These are phyloP conservation scores for Penicillium thymicola DNA, from an alignment of 2,329 filamentous ascomycete genomes.

Conservation along the genomic window DNA sequence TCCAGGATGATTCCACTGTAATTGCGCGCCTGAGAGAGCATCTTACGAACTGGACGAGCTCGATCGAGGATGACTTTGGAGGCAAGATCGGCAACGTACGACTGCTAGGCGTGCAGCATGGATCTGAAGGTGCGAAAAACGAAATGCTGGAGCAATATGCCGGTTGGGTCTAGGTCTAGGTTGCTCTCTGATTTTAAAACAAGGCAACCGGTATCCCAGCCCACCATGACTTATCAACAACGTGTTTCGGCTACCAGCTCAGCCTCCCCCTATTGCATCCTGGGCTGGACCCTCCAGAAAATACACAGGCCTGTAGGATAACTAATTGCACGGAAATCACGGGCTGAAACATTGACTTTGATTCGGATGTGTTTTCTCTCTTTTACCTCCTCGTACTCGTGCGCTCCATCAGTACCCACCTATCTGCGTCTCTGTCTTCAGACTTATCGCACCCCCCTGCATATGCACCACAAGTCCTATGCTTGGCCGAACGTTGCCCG, in stretches of 20 bases:
- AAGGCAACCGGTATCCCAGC: slow-evolving; percentile 3
- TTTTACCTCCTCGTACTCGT: background rate
- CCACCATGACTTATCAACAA: background rate
- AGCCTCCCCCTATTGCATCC: slow-evolving; percentile 1
- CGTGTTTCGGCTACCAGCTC: background rate
- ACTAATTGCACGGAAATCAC: slow-evolving; percentile 8
- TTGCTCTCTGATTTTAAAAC: background rate
- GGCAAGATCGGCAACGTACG: slow-evolving; percentile 46
- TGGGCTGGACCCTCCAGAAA: slow-evolving; percentile 4
- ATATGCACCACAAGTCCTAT: slow-evolving; percentile 9
- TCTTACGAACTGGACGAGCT: slow-evolving; percentile 62
- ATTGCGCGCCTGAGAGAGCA: slow-evolving; percentile 59
- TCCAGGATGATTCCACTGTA: slow-evolving; percentile 68
- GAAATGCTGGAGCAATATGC: slow-evolving; percentile 40
- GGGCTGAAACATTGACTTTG: background rate
- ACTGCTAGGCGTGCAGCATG: slow-evolving; percentile 45
- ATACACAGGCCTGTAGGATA: slow-evolving; percentile 1
- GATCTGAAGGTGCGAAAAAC: slow-evolving; percentile 45
- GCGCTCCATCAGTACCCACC: background rate
- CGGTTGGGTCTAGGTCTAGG: slow-evolving; percentile 39
- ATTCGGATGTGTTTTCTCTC: background rate
- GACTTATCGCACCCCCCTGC: slow-evolving; percentile 3
- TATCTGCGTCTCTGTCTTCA: background rate
- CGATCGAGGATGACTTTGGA: slow-evolving; percentile 43
- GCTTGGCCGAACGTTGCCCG: background rate